These are phyloP conservation scores for Hordeum marinum DNA, from an alignment of 176 grass and related monocot genomes.

Conservation along the genomic window DNA sequence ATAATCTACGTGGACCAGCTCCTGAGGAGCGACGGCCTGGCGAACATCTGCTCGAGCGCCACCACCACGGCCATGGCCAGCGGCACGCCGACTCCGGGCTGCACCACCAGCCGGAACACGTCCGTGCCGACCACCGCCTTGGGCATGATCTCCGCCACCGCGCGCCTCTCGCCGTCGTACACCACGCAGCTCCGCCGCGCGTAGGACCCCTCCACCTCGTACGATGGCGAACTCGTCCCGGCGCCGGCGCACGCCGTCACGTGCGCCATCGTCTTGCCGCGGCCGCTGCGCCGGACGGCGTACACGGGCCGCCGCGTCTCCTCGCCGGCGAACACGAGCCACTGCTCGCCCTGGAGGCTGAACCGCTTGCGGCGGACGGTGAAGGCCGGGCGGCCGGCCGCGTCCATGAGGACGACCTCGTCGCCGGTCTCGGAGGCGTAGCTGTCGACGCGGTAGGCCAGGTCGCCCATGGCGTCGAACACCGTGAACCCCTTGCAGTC, in stretches of 20 bases:
- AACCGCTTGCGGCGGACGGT: constrained; percentile 82
- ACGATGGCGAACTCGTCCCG: not conserved
- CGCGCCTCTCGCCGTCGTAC: constrained; percentile 54
- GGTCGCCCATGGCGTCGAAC: constrained; percentile 69
- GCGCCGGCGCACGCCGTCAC: not conserved
- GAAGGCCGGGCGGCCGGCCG: constrained; percentile 42
- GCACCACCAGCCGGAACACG: constrained; percentile 79
- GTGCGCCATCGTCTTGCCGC: not conserved
- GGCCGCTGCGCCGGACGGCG: constrained; percentile 42
- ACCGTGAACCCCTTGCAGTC: constrained; percentile 93
- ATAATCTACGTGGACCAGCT: constrained; percentile 49
- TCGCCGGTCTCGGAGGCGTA: constrained; percentile 50
- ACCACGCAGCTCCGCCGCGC: constrained; percentile 63
- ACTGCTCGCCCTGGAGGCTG: constrained; percentile 64
- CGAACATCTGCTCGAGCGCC: constrained; percentile 83
- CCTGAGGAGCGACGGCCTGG: constrained; percentile 42
- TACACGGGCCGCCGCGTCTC: constrained; percentile 36
- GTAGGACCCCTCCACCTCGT: constrained; percentile 76
- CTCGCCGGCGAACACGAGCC: constrained; percentile 56
- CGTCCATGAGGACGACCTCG: constrained; percentile 55
- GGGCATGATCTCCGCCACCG: constrained; percentile 59
- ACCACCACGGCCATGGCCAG: constrained; percentile 82
- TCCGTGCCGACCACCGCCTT: constrained; percentile 76
- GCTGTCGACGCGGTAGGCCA: constrained; percentile 85
- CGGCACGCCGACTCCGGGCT: constrained; percentile 40